phyloP scores from a whole-genome alignment of 2,329 filamentous ascomycete genomes.

The Epichloe uncinata region DNA sequence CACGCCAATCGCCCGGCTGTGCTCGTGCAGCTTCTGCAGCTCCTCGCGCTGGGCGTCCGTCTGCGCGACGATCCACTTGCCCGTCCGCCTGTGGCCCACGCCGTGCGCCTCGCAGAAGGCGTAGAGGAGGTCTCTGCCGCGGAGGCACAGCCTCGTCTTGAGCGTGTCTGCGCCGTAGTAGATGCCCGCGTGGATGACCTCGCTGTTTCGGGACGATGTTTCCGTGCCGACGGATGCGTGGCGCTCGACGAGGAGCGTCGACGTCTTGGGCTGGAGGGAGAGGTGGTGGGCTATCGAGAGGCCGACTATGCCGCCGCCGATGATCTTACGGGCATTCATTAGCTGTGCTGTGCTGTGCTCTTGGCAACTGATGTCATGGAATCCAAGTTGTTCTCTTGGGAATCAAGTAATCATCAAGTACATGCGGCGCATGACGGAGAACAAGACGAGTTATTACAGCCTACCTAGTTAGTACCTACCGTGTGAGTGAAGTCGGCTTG shows the following conservation, averaged over 20 bases:
- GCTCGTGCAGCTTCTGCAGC: slow-evolving; percentile 36
- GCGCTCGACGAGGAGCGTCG: slow-evolving; percentile 69
- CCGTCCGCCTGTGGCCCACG: slow-evolving; percentile 61
- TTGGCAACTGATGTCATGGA: no score
- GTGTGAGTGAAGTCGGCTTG: slow-evolving; percentile 32
- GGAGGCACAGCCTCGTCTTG: slow-evolving; percentile 74
- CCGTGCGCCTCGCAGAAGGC: slow-evolving; percentile 52
- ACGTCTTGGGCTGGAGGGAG: slow-evolving; percentile 45
- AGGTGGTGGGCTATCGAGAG: slow-evolving; percentile 66
- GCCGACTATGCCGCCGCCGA: slow-evolving; percentile 57
- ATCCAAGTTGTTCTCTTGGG: no score
- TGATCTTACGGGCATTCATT: slow-evolving; percentile 29
- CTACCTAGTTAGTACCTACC: slow-evolving; percentile 17
- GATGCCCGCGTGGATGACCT: slow-evolving; percentile 91
- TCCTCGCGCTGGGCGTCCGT: slow-evolving; percentile 54
- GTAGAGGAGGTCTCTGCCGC: slow-evolving; percentile 67
- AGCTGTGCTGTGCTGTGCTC: background rate
- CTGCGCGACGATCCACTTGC: slow-evolving; percentile 95
- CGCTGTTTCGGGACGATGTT: slow-evolving; percentile 80
- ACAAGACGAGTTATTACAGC: no score
- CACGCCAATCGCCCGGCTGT: slow-evolving; percentile 36
- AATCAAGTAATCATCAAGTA: background rate
- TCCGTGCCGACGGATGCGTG: slow-evolving; percentile 67
- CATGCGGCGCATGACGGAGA: background rate
- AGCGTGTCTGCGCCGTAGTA: slow-evolving; percentile 70